phyloP scores from a whole-genome alignment of 768 basidiomycete genomes.

The Cystofilobasidium bisporidii region DNA sequence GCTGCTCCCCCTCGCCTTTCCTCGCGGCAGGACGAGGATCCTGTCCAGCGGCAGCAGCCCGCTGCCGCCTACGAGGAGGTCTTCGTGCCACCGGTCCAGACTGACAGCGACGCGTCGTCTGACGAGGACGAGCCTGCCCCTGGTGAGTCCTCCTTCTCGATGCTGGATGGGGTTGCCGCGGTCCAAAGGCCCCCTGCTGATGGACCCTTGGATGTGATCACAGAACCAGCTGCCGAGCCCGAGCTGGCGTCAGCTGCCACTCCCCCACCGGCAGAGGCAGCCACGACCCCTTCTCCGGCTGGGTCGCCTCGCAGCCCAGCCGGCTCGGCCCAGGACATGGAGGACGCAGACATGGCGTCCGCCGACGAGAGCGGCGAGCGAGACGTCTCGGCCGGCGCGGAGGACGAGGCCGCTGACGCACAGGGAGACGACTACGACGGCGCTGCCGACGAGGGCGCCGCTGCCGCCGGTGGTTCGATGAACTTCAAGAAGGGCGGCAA shows the following conservation, averaged over 20 bases:
- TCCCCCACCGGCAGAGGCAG: background rate
- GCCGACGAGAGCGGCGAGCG: background rate
- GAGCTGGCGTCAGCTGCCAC: background rate
- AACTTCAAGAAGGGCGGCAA: constrained; percentile 39
- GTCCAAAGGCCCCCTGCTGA: too few relatives aligned
- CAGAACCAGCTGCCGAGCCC: background rate
- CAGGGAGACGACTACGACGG: constrained; percentile 42
- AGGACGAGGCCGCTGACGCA: constrained; percentile 42
- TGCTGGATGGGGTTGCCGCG: too few relatives aligned
- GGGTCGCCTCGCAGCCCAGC: background rate
- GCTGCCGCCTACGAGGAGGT: background rate
- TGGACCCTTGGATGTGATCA: too few relatives aligned
- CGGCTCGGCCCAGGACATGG: background rate
- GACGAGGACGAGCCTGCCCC: too few relatives aligned
- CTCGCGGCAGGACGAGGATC: background rate
- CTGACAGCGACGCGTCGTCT: too few relatives aligned
- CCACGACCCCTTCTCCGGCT: background rate
- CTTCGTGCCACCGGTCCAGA: too few relatives aligned
- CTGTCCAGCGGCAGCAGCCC: background rate
- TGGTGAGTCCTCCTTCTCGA: too few relatives aligned
- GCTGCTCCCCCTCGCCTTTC: too few relatives aligned
- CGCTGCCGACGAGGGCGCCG: constrained; percentile 47
- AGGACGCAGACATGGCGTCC: background rate
- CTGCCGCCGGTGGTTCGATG: constrained; percentile 39
- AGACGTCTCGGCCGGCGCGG: constrained; percentile 37